phyloP scores from a whole-genome alignment of 805 yeast species.

The Spathaspora arborariae region DNA sequence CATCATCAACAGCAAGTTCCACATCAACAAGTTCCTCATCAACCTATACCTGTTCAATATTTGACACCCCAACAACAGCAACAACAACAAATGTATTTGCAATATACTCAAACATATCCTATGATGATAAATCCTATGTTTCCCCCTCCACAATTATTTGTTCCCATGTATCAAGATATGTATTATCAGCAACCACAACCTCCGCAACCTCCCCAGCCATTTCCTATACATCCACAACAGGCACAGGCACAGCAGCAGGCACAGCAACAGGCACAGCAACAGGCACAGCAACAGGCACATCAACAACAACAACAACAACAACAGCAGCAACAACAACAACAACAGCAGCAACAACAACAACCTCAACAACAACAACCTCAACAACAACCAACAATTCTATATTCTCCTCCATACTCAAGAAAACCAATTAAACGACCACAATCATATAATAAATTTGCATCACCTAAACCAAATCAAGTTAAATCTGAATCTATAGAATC shows the following conservation, averaged over 20 bases:
- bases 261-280: no score
- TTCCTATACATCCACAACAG: constrained; percentile 3
- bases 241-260: no score
- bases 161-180: constrained; percentile 9
- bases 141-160: constrained; percentile 7
- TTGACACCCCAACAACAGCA: constrained; percentile 4
- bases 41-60: constrained; percentile 2
- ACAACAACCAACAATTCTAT: background rate
- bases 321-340: background rate
- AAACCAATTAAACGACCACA: background rate
- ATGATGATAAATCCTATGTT: constrained; percentile 13
- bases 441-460: constrained; percentile 1
- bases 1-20: constrained; percentile 7
- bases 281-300: no score
- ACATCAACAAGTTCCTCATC: constrained; percentile 5
- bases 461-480: background rate
- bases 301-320: constrained; percentile 1
- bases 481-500: background rate
- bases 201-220: background rate
- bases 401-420: background rate
- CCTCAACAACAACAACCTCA: constrained; percentile 2
- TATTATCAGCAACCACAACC: constrained; percentile 3
- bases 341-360: constrained; percentile 2
- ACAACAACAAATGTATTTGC: constrained; percentile 14
- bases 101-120: constrained; percentile 12